Evolutionary conservation across 148 eudicot genomes (phyloP).

Genomic region (Chenopodium berlandieri): DNA sequence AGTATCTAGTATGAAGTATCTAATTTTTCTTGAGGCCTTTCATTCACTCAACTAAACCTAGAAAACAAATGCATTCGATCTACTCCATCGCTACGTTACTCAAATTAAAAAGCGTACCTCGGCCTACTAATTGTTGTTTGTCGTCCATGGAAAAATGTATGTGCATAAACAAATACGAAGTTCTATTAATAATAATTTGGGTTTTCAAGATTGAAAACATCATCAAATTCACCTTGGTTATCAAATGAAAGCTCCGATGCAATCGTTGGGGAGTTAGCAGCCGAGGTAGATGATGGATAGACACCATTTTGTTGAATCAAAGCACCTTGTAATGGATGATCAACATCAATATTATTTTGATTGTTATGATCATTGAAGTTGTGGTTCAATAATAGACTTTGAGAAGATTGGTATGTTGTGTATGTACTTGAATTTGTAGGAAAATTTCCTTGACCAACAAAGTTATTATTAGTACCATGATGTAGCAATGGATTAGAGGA

Average conservation of each 20-base stretch:
- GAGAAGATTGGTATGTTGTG: neutral
- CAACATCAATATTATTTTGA: neutral
- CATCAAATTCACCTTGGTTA: constrained; percentile 16
- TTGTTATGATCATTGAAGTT: neutral
- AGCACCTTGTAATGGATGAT: constrained; percentile 2
- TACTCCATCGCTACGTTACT: too few species aligned
- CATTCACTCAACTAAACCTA: neutral
- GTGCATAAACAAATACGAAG: neutral
- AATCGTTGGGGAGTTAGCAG: neutral
- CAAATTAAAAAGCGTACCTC: too few species aligned
- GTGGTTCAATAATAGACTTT: neutral
- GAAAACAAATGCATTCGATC: neutral
- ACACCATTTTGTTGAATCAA: neutral
- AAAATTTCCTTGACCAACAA: neutral
- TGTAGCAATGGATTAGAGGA: neutral
- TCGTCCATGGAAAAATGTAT: neutral
- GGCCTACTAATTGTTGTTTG: neutral
- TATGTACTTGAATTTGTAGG: neutral
- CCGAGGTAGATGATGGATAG: constrained; percentile 3
- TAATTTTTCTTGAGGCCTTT: neutral
- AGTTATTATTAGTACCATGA: neutral
- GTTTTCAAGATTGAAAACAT: constrained; percentile 10
- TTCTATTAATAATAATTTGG: neutral
- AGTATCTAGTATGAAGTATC: neutral
- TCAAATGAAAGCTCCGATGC: constrained; percentile 14